phyloP scores from a whole-genome alignment of 2,329 filamentous ascomycete species.

The Alternaria brassicae region DNA sequence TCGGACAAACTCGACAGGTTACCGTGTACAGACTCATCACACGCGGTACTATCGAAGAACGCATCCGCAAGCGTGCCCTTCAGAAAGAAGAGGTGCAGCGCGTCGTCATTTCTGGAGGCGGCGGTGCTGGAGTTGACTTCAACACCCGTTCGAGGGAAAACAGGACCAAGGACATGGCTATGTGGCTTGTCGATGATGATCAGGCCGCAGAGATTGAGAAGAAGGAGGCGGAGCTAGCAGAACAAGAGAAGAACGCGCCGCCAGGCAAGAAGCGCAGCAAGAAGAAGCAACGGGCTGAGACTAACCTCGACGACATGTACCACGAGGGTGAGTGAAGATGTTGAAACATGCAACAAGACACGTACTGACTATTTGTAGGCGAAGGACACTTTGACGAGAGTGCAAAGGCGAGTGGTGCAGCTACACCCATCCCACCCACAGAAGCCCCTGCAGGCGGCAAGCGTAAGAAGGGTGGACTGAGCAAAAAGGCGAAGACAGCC shows the following conservation, averaged over 20 bases:
- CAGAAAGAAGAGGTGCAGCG: conserved; percentile 99
- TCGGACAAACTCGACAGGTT: conserved; percentile 94
- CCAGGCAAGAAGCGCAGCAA: conserved; percentile 64
- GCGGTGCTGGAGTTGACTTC: conserved; percentile 87
- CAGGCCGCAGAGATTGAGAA: conserved; percentile 93
- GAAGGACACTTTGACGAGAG: conserved; percentile 96
- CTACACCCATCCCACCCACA: conserved; percentile 72
- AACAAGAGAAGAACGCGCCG: conserved; percentile 63
- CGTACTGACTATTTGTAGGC: conserved; percentile 62
- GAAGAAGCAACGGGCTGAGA: conserved; percentile 66
- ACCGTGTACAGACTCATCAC: conserved; percentile 98
- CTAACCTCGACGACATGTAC: conserved; percentile 93
- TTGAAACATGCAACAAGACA: neutral
- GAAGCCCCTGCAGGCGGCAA: conserved; percentile 51
- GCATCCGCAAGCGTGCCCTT: conserved; percentile 93
- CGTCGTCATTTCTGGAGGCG: conserved; percentile 90
- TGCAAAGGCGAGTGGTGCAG: conserved; percentile 83
- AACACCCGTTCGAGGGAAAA: conserved; percentile 91
- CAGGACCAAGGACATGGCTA: conserved; percentile 95
- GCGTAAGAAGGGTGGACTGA: conserved; percentile 58
- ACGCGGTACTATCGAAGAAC: conserved; percentile 94
- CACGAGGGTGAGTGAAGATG: conserved; percentile 82
- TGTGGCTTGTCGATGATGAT: conserved; percentile 98
- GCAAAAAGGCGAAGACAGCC: conserved; percentile 61
- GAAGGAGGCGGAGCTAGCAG: conserved; percentile 84